phyloP scores from a whole-genome alignment of 228 moss, liverwort and hornwort species.

The Sphagnum fallax region DNA sequence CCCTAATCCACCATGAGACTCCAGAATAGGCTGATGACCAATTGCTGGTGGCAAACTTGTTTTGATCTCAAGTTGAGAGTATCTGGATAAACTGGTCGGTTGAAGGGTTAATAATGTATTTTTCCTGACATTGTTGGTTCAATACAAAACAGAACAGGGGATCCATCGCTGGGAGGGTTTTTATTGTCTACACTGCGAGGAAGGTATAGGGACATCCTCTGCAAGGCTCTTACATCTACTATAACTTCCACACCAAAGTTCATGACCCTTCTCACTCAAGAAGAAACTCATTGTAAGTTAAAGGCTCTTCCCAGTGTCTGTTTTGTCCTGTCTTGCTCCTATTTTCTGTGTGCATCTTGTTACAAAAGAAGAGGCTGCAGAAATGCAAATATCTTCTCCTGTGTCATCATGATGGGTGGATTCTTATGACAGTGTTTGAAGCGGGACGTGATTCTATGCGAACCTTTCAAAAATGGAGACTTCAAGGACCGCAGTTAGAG shows the following conservation, averaged over 20 bases:
- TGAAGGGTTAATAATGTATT: no score
- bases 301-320: background rate
- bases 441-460: conserved; percentile 72
- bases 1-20: background rate
- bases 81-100: background rate
- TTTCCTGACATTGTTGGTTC: background rate
- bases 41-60: background rate
- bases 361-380: background rate
- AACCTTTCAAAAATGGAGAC: conserved; percentile 79
- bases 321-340: background rate
- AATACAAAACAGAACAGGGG: conserved; percentile 45
- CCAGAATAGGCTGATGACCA: background rate
- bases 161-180: conserved; percentile 58
- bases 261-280: conserved; percentile 62
- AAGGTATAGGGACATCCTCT: conserved; percentile 83
- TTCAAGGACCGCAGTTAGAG: conserved; percentile 71
- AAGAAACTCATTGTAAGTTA: conserved; percentile 66
- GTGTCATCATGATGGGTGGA: background rate
- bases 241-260: conserved; percentile 56
- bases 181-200: conserved; percentile 75
- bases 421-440: conserved; percentile 57
- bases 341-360: background rate
- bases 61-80: background rate
- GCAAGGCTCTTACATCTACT: conserved; percentile 69
- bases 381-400: background rate